Conservation (phyloP, 129 eudicot species). For the Kitagawia praeruptora region DNA sequence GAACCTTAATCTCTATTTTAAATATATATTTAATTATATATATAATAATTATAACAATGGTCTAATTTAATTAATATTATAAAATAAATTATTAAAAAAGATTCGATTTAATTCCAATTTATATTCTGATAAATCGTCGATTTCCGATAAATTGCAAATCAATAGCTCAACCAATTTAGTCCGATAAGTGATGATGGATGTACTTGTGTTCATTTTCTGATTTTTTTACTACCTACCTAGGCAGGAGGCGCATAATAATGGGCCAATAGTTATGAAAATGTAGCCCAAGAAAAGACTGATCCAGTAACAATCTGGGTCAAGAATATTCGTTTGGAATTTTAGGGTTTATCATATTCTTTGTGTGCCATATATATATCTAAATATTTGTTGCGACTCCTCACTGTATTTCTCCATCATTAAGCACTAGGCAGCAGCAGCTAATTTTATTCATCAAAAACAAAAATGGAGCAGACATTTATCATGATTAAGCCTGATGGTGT, state of each 20-base stretch:
- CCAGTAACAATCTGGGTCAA: not conserved
- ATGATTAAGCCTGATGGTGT: constrained; percentile 67
- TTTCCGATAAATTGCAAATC: too few species aligned
- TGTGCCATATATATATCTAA: not conserved
- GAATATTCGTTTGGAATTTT: constrained; percentile 3
- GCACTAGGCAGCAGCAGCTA: not conserved
- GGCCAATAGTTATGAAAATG: not conserved
- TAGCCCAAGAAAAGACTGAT: not conserved
- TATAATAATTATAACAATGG: too few species aligned
- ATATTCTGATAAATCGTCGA: too few species aligned
- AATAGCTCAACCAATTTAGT: too few species aligned
- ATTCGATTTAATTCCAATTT: too few species aligned
- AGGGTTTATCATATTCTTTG: not conserved
- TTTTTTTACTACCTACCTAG: not conserved
- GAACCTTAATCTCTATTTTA: too few species aligned
- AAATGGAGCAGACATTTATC: constrained; percentile 59
- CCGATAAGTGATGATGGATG: too few species aligned
- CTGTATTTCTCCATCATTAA: not conserved
- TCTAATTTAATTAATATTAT: too few species aligned
- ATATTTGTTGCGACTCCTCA: not conserved
- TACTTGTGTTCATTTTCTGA: too few species aligned
- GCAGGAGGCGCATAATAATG: not conserved
- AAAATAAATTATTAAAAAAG: too few species aligned
- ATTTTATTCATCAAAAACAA: not conserved
- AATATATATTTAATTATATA: too few species aligned